A percentile compares a stretch with the other conserved stretches of the same genome.
phyloP scores from a whole-genome alignment of 441 rosid genomes.

The Populus hybrid region DNA sequence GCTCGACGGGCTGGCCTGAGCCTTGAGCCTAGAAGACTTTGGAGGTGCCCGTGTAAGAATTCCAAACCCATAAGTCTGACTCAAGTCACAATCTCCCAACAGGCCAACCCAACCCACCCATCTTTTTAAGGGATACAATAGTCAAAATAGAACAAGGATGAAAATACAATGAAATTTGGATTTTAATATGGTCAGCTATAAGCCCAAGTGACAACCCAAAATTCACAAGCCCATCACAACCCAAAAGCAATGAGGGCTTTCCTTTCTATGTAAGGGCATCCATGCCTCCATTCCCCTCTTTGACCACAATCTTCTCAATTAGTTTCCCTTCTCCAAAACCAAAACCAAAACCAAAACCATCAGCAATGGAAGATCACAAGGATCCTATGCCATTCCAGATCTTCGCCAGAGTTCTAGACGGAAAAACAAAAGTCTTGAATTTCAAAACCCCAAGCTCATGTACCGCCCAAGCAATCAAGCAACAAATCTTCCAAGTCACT shows the following conservation, averaged over 20 bases:
- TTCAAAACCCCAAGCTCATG: slow-evolving; percentile 38
- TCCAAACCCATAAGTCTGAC: not conserved
- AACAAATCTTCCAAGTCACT: slow-evolving; percentile 56
- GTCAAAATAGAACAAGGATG: no score
- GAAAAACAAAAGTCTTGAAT: slow-evolving; percentile 48
- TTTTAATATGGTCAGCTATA: not conserved
- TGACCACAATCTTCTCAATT: not conserved
- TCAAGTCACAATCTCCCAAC: no score
- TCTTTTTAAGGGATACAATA: not conserved
- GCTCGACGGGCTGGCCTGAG: not conserved
- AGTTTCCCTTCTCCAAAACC: not conserved
- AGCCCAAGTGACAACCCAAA: no score
- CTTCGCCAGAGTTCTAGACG: slow-evolving; percentile 62
- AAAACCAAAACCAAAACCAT: not conserved
- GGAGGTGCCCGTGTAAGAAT: not conserved
- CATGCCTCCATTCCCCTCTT: no score
- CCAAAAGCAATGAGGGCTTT: no score
- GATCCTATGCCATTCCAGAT: slow-evolving; percentile 35
- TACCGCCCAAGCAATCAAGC: slow-evolving; percentile 48
- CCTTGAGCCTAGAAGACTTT: not conserved
- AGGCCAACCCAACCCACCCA: not conserved
- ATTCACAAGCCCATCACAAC: no score
- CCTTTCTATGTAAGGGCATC: no score
- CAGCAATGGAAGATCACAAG: slow-evolving; percentile 13
- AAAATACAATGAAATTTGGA: no score